Percentiles rank a stretch among this genome's conserved stretches.
Conservation (phyloP, 176 grass and related monocot genomes). For the Thinopyrum elongatum region DNA sequence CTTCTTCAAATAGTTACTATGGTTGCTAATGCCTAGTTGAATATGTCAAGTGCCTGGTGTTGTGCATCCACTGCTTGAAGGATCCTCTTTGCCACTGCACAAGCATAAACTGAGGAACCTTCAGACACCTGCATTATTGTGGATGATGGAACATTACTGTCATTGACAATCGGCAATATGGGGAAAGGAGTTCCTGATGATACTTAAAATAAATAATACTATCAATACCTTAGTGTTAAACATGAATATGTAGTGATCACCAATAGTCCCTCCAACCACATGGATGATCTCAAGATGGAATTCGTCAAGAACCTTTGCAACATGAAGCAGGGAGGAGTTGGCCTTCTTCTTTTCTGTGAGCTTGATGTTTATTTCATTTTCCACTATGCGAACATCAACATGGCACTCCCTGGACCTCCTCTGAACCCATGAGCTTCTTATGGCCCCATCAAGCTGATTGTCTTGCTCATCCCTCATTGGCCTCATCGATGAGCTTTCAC, state of each 20-base stretch:
- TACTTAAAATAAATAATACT: background rate
- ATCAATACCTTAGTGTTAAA: conserved; percentile 79
- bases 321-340: conserved; percentile 62
- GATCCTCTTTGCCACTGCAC: conserved; percentile 68
- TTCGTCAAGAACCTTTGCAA: conserved; percentile 68
- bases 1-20: conserved; percentile 4
- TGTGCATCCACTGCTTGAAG: conserved; percentile 61
- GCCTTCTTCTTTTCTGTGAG: conserved; percentile 76
- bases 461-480: conserved; percentile 47
- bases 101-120: conserved; percentile 76
- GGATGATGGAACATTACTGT: conserved; percentile 13
- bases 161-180: background rate
- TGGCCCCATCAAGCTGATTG: conserved; percentile 41
- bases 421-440: conserved; percentile 82
- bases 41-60: conserved; percentile 24
- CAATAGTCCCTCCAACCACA: conserved; percentile 65
- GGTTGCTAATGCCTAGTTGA: conserved; percentile 27
- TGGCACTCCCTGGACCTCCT: conserved; percentile 75
- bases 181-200: background rate
- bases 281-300: conserved; percentile 73
- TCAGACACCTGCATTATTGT: conserved; percentile 52
- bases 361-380: conserved; percentile 88
- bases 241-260: conserved; percentile 89
- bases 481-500: conserved; percentile 63
- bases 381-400: conserved; percentile 78